These are phyloP conservation scores for Rhinocladiella mackenziei DNA, from an alignment of 2,329 filamentous ascomycete genomes.

Conservation along the genomic window DNA sequence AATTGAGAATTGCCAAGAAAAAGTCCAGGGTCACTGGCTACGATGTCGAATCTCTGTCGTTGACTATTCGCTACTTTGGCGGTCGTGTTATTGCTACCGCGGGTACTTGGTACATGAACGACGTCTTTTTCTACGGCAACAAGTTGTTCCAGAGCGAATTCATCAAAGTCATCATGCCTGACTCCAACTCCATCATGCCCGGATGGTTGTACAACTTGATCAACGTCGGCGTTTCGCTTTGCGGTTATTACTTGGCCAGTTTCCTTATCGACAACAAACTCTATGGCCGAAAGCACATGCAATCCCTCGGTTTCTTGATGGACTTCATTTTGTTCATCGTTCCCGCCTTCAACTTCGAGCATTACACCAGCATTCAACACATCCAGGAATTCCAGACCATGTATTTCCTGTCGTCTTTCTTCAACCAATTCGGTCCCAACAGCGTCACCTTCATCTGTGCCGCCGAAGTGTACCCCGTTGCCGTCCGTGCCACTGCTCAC, in stretches of 20 bases:
- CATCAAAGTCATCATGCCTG: slow-evolving; percentile 72
- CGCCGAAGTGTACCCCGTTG: slow-evolving; percentile 92
- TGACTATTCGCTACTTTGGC: slow-evolving; percentile 79
- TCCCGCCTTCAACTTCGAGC: slow-evolving; percentile 80
- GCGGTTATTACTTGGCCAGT: slow-evolving; percentile 82
- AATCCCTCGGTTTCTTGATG: slow-evolving; percentile 87
- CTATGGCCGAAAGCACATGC: slow-evolving; percentile 94
- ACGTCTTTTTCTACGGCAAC: slow-evolving; percentile 99
- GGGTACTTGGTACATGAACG: slow-evolving; percentile 90
- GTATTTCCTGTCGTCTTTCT: slow-evolving; percentile 94
- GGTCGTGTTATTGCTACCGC: slow-evolving; percentile 82
- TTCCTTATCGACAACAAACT: slow-evolving; percentile 93
- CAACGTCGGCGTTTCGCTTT: slow-evolving; percentile 81
- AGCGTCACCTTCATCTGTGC: slow-evolving; percentile 93
- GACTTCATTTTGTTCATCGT: slow-evolving; percentile 92
- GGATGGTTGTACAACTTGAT: slow-evolving; percentile 89
- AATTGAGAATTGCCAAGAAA: slow-evolving; percentile 77
- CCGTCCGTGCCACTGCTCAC: slow-evolving; percentile 87
- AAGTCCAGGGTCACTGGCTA: slow-evolving; percentile 86
- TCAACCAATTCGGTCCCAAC: slow-evolving; percentile 98
- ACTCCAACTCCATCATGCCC: slow-evolving; percentile 70
- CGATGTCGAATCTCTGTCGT: slow-evolving; percentile 74
- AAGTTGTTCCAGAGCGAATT: slow-evolving; percentile 94
- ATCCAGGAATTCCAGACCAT: slow-evolving; percentile 93
- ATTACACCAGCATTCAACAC: slow-evolving; percentile 68